Percentiles rank a stretch among this genome's conserved stretches.
Evolutionary conservation across 2,329 filamentous ascomycete genomes (phyloP).

Genomic region (Phaeosphaeriaceae sp.): DNA sequence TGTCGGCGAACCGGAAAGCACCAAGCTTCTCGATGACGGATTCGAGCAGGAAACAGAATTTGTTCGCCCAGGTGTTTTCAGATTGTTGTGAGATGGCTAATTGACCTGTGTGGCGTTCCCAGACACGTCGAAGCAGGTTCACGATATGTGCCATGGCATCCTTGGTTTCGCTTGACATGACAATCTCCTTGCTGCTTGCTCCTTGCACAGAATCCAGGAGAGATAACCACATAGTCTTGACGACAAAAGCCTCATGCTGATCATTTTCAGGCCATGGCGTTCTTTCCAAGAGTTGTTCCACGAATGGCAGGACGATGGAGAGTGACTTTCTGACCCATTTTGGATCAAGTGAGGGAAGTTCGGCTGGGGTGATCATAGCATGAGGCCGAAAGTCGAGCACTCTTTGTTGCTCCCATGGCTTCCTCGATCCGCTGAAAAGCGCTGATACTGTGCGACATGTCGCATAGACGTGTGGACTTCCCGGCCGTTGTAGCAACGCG

Average conservation of each 20-base stretch:
- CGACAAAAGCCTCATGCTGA: conserved; percentile 50
- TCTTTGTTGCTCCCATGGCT: conserved; percentile 77
- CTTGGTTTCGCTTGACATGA: conserved; percentile 82
- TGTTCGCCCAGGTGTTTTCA: conserved; percentile 55
- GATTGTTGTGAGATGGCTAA: conserved; percentile 41
- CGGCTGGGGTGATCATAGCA: conserved; percentile 63
- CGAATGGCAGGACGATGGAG: conserved; percentile 67
- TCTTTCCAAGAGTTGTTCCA: conserved; percentile 61
- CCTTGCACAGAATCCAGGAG: conserved; percentile 69
- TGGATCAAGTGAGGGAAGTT: conserved; percentile 82
- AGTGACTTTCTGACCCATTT: conserved; percentile 85
- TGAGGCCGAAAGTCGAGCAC: conserved; percentile 64
- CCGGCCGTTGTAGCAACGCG: conserved; percentile 28
- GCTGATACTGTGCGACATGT: conserved; percentile 73
- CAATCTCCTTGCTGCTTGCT: conserved; percentile 85
- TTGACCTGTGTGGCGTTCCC: conserved; percentile 62
- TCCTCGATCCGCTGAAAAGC: conserved; percentile 66
- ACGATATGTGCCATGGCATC: conserved; percentile 77
- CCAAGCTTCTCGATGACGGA: conserved; percentile 61
- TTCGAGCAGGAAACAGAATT: conserved; percentile 59
- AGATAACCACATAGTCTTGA: conserved; percentile 68
- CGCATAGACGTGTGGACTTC: conserved; percentile 30
- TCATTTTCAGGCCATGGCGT: conserved; percentile 54
- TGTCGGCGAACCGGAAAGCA: conserved; percentile 58
- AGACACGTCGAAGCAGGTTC: conserved; percentile 72